These are phyloP conservation scores for Biscogniauxia marginata DNA, from an alignment of 2,329 filamentous ascomycete genomes.

Conservation along the genomic window DNA sequence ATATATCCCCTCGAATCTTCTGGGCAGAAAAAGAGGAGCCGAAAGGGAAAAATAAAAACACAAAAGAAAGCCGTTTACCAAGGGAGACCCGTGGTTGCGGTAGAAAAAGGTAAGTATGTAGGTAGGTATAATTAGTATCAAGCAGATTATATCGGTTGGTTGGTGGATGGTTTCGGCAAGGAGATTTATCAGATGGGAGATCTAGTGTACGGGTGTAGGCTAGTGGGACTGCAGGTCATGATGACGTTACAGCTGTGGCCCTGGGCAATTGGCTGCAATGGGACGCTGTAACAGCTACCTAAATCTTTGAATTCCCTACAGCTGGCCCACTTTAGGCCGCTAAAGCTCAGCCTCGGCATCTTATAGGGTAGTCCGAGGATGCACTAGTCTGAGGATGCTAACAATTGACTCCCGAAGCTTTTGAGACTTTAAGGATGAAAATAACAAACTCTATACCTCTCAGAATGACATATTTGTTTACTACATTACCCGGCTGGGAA, in stretches of 20 bases:
- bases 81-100: background rate
- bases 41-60: background rate
- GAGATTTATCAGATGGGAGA: background rate
- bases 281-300: background rate
- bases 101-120: too few species aligned
- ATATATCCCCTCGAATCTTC: background rate
- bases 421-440: background rate
- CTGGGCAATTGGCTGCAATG: background rate
- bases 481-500: background rate
- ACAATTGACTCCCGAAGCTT: background rate
- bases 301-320: background rate
- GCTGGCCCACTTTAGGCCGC: background rate
- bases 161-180: background rate
- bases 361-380: background rate
- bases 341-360: background rate
- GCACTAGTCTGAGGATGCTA: background rate
- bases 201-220: background rate
- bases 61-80: background rate
- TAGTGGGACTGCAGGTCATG: background rate
- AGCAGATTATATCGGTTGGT: background rate
- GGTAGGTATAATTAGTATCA: background rate
- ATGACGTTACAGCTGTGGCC: background rate
- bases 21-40: background rate
- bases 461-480: background rate
- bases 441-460: background rate